Conservation (phyloP, 108 stramenopile species). For the Discostella stelligeroides region DNA sequence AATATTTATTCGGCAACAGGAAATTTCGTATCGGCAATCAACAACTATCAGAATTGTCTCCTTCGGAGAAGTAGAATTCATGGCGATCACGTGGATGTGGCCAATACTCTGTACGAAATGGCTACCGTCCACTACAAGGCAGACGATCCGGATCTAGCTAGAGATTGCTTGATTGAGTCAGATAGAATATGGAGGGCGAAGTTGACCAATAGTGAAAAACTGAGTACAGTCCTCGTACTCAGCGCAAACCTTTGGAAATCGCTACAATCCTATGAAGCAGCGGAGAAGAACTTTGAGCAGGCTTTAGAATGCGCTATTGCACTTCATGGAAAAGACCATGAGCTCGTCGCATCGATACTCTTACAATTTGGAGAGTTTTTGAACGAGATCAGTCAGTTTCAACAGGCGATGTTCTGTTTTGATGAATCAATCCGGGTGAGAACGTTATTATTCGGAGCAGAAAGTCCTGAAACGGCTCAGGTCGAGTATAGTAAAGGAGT, state of each 20-base stretch:
- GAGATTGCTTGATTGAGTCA: conserved; percentile 74
- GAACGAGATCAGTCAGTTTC: conserved; percentile 69
- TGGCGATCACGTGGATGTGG: conserved; percentile 83
- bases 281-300: conserved; percentile 70
- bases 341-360: conserved; percentile 67
- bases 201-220: conserved; percentile 68
- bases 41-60: conserved; percentile 69
- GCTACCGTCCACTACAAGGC: conserved; percentile 32
- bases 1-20: conserved; percentile 65
- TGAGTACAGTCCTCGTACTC: conserved; percentile 52
- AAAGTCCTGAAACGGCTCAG: conserved; percentile 65
- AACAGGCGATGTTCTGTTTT: conserved; percentile 62
- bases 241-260: conserved; percentile 72
- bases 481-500: conserved; percentile 79
- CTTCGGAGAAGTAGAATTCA: conserved; percentile 67
- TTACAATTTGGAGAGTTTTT: conserved; percentile 80
- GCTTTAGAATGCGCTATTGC: conserved; percentile 63
- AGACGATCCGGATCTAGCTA: conserved; percentile 61
- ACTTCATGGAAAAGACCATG: conserved; percentile 70
- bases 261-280: conserved; percentile 55
- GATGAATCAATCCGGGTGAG: conserved; percentile 71
- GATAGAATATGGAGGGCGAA: conserved; percentile 73
- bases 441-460: conserved; percentile 50
- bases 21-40: conserved; percentile 65
- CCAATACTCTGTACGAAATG: conserved; percentile 79